Evolutionary conservation across 352 stramenopile species (phyloP).

Genomic region (Phytophthora ohioensis): DNA sequence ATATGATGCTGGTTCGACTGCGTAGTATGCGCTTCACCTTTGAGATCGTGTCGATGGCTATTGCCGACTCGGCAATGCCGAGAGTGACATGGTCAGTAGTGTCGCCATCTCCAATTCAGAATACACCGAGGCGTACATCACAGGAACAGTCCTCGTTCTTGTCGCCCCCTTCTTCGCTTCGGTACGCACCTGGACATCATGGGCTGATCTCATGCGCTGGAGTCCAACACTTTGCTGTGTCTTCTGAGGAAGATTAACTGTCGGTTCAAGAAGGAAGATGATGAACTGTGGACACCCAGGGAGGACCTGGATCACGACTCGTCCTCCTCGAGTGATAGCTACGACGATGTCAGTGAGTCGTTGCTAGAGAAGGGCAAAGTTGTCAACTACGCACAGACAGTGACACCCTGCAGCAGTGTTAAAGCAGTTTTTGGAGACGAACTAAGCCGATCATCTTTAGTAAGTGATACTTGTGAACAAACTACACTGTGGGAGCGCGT

Average conservation of each 20-base stretch:
- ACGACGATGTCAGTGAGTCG: slow-evolving; percentile 25
- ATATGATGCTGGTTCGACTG: slow-evolving; percentile 17
- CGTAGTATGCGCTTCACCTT: slow-evolving; percentile 12
- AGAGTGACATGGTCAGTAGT: slow-evolving; percentile 26
- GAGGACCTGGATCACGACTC: slow-evolving; percentile 14
- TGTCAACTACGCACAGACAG: slow-evolving; percentile 12
- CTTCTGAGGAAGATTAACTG: slow-evolving; percentile 1
- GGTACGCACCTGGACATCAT: slow-evolving; percentile 31
- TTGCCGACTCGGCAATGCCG: neutral
- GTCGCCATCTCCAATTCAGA: slow-evolving; percentile 31
- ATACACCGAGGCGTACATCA: slow-evolving; percentile 28
- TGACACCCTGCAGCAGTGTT: slow-evolving; percentile 7
- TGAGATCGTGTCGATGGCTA: slow-evolving; percentile 30
- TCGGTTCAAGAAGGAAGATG: slow-evolving; percentile 5
- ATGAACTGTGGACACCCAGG: slow-evolving; percentile 32
- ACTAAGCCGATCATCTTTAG: too few species aligned
- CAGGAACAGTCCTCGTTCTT: slow-evolving; percentile 8
- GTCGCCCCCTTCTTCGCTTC: slow-evolving; percentile 33
- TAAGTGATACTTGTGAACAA: too few species aligned
- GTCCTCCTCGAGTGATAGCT: slow-evolving; percentile 20
- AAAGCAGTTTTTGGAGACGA: too few species aligned
- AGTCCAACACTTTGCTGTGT: slow-evolving; percentile 12
- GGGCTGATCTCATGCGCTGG: slow-evolving; percentile 35
- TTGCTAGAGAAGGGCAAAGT: slow-evolving; percentile 28
- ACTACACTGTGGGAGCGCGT: neutral